Percentiles rank a stretch among this genome's conserved stretches.
These are phyloP conservation scores for Arachis monticola DNA, from an alignment of 331 rosid species.

Conservation along the genomic window DNA sequence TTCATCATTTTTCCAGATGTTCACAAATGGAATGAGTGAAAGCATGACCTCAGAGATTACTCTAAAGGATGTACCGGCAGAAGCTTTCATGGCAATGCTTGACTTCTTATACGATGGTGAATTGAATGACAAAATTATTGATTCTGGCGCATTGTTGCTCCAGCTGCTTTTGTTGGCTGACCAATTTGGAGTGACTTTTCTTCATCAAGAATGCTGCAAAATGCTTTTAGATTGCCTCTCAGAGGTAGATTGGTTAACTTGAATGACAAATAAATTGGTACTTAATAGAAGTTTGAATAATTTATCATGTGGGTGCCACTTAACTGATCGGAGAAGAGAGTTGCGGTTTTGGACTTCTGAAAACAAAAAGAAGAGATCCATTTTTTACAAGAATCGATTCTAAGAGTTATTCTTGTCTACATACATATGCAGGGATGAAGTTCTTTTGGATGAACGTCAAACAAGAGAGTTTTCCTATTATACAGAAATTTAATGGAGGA, in stretches of 20 bases:
- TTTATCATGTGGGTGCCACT: slow-evolving; percentile 52
- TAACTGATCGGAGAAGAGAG: slow-evolving; percentile 72
- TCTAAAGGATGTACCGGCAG: slow-evolving; percentile 77
- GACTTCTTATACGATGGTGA: slow-evolving; percentile 82
- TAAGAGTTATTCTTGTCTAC: slow-evolving; percentile 72
- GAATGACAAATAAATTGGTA: slow-evolving; percentile 38
- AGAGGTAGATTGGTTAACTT: slow-evolving; percentile 75
- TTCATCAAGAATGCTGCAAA: slow-evolving; percentile 96
- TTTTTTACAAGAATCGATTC: slow-evolving; percentile 61
- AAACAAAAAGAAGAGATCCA: slow-evolving; percentile 74
- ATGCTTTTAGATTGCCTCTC: slow-evolving; percentile 80
- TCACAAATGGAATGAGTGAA: slow-evolving; percentile 99
- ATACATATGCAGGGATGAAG: slow-evolving; percentile 97
- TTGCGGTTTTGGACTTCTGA: slow-evolving; percentile 73
- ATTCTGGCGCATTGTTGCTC: slow-evolving; percentile 71
- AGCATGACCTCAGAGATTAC: slow-evolving; percentile 73
- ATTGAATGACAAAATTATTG: slow-evolving; percentile 59
- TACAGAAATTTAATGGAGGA: slow-evolving; percentile 89
- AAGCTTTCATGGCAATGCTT: slow-evolving; percentile 82
- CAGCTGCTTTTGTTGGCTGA: slow-evolving; percentile 85
- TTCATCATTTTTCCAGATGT: slow-evolving; percentile 69
- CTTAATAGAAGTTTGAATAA: slow-evolving; percentile 38
- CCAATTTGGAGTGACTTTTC: slow-evolving; percentile 88
- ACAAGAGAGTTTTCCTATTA: slow-evolving; percentile 81
- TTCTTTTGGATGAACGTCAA: slow-evolving; percentile 91